These are phyloP conservation scores for Malassezia yamatoensis DNA, from an alignment of 1,284 basidiomycete genomes.

Conservation along the genomic window DNA sequence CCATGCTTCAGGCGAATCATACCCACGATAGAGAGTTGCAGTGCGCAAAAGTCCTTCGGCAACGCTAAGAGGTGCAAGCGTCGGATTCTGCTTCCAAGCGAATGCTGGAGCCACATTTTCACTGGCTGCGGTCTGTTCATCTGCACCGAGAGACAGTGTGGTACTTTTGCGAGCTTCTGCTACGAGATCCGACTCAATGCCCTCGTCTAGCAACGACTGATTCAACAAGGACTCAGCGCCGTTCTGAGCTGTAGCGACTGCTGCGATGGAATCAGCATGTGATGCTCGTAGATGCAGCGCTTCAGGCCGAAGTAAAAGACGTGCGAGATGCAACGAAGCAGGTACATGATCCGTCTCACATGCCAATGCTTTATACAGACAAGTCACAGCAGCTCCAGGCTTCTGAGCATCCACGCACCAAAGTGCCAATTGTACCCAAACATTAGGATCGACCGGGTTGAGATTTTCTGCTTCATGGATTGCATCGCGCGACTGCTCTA, in stretches of 20 bases:
- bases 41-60: constrained; percentile 39
- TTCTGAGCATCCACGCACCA: constrained; percentile 24
- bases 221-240: constrained; percentile 2
- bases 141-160: constrained; percentile 4
- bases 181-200: background rate
- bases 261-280: constrained; percentile 14
- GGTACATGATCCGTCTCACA: constrained; percentile 31
- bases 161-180: constrained; percentile 3
- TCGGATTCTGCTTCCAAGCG: constrained; percentile 20
- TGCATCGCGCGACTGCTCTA: constrained; percentile 76
- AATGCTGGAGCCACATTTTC: constrained; percentile 4
- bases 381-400: constrained; percentile 30
- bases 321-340: constrained; percentile 39
- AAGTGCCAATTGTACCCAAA: constrained; percentile 68
- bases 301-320: constrained; percentile 27
- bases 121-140: background rate
- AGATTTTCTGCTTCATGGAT: constrained; percentile 89
- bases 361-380: constrained; percentile 45
- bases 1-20: constrained; percentile 43
- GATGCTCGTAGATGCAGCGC: constrained; percentile 7
- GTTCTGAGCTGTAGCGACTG: constrained; percentile 7
- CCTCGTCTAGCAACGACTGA: constrained; percentile 4
- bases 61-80: constrained; percentile 31
- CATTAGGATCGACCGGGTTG: constrained; percentile 72
- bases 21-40: constrained; percentile 29